phyloP scores from a whole-genome alignment of 768 basidiomycete genomes.

The Trametes cingulata region DNA sequence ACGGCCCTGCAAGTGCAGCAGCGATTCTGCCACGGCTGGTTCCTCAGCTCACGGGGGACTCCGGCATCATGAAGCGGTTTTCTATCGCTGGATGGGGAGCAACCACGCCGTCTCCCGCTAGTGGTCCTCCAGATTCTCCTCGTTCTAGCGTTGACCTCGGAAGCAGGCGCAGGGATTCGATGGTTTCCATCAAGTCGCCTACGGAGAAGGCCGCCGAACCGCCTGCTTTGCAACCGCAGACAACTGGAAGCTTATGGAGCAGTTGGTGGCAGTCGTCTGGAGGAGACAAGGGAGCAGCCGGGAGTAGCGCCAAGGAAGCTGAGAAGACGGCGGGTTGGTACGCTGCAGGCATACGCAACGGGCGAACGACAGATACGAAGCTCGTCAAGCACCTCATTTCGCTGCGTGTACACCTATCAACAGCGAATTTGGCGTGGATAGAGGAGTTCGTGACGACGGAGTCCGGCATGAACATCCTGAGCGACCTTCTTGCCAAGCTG shows the following conservation, averaged over 20 bases:
- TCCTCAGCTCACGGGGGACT: conserved; percentile 76
- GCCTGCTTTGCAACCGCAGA: conserved; percentile 54
- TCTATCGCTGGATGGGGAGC: conserved; percentile 66
- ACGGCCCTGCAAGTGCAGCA: conserved; percentile 59
- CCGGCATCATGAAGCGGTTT: conserved; percentile 64
- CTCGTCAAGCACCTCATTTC: conserved; percentile 79
- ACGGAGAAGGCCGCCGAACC: conserved; percentile 29
- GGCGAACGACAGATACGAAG: conserved; percentile 56
- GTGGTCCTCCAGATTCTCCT: conserved; percentile 33
- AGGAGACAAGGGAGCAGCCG: conserved; percentile 42
- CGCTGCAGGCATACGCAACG: conserved; percentile 57
- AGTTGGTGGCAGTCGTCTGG: conserved; percentile 77
- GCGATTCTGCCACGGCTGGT: conserved; percentile 64
- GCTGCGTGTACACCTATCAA: conserved; percentile 83
- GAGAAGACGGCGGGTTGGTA: conserved; percentile 59
- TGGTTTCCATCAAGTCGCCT: conserved; percentile 30
- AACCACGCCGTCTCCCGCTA: conserved; percentile 36
- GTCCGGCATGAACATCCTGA: conserved; percentile 67
- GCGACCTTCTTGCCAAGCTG: conserved; percentile 54
- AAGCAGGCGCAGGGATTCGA: conserved; percentile 21
- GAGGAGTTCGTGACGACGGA: conserved; percentile 69
- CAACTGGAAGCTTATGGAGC: conserved; percentile 74
- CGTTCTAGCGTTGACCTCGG: conserved; percentile 44
- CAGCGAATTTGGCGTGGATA: conserved; percentile 77
- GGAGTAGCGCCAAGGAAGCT: conserved; percentile 38